These are phyloP conservation scores for Aspergillus novofumigatus DNA, from an alignment of 2,329 filamentous ascomycete genomes.

Conservation along the genomic window DNA sequence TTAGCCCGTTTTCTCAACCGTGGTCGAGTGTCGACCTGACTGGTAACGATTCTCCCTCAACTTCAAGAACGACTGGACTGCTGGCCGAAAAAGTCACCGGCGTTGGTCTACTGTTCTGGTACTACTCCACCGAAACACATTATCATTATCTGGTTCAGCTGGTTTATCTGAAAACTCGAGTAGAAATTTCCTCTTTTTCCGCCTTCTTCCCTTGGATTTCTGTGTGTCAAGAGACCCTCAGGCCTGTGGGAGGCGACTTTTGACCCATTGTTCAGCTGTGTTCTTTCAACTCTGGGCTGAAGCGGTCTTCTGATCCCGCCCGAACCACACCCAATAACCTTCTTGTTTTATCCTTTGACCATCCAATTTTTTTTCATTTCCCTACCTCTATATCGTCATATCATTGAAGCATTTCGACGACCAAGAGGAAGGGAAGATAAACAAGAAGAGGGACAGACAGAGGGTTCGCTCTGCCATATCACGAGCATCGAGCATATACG, in stretches of 20 bases:
- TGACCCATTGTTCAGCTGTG: conserved; percentile 25
- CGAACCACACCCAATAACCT: not conserved
- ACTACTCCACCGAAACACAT: conserved; percentile 16
- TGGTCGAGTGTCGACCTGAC: conserved; percentile 21
- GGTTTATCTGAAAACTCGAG: conserved; percentile 4
- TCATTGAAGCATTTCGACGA: conserved; percentile 1
- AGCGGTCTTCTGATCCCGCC: conserved; percentile 17
- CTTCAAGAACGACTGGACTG: conserved; percentile 10
- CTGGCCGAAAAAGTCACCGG: conserved; percentile 18
- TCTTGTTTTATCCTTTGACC: not conserved
- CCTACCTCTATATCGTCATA: not conserved
- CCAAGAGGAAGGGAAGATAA: conserved; percentile 1
- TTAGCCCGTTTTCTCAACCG: conserved; percentile 25
- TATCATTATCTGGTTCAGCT: conserved; percentile 16
- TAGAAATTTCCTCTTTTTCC: conserved; percentile 7
- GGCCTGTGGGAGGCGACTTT: conserved; percentile 14
- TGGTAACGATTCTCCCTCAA: conserved; percentile 12
- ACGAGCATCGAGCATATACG: not conserved
- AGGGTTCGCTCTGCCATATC: not conserved
- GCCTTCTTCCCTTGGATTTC: conserved; percentile 4
- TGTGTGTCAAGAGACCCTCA: conserved; percentile 17
- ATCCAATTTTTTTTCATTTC: not conserved
- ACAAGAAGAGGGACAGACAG: not conserved
- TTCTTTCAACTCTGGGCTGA: conserved; percentile 14
- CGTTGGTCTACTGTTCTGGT: conserved; percentile 14